These are phyloP conservation scores for Candida orba DNA, from an alignment of 805 yeast species.

Conservation along the genomic window DNA sequence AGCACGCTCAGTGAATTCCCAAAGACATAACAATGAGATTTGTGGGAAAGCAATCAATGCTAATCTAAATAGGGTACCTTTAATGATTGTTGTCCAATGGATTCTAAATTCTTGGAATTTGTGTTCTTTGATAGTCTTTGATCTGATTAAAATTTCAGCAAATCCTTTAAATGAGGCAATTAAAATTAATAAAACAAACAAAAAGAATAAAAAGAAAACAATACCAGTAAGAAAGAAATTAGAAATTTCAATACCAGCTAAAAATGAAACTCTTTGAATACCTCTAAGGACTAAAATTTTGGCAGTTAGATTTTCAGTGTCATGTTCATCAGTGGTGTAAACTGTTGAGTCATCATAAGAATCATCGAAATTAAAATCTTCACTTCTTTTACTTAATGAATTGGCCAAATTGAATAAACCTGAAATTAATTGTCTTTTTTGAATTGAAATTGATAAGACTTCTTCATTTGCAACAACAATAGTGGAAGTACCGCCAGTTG, in stretches of 20 bases:
- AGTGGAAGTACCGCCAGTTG: constrained; percentile 86
- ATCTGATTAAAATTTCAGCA: constrained; percentile 54
- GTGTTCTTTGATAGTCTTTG: constrained; percentile 49
- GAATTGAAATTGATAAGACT: constrained; percentile 77
- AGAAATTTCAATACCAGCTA: constrained; percentile 81
- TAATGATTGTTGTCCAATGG: constrained; percentile 78
- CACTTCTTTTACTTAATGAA: constrained; percentile 28
- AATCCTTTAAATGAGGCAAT: constrained; percentile 61
- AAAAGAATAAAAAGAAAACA: constrained; percentile 74
- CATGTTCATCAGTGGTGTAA: constrained; percentile 69
- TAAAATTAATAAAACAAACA: constrained; percentile 49
- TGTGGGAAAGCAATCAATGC: constrained; percentile 85
- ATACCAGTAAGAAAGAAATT: constrained; percentile 81
- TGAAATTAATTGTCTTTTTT: constrained; percentile 36
- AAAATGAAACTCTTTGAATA: constrained; percentile 81
- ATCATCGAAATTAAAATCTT: constrained; percentile 36
- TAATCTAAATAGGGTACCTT: constrained; percentile 83
- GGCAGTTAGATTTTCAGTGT: constrained; percentile 43
- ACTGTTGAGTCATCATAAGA: constrained; percentile 46
- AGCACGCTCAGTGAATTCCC: constrained; percentile 84
- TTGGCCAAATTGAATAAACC: constrained; percentile 8
- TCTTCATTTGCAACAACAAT: constrained; percentile 60
- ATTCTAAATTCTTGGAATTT: constrained; percentile 71
- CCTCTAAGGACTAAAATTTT: constrained; percentile 83
- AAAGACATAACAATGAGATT: constrained; percentile 67